Evolutionary conservation across 345 rosid genomes (phyloP).

Genomic region (Populus euphratica): DNA sequence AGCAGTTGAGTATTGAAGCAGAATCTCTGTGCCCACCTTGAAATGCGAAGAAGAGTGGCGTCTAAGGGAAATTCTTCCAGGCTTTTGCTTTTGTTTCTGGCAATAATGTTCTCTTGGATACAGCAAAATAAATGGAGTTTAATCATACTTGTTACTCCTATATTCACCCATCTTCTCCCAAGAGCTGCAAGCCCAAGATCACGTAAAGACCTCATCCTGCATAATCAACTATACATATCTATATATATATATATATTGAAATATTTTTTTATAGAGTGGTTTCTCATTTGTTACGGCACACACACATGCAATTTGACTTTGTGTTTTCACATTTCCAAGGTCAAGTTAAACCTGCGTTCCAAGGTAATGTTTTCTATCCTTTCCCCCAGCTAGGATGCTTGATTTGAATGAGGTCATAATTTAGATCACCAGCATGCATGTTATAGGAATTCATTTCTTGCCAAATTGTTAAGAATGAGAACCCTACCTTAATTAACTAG

Average conservation of each 20-base stretch:
- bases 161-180: neutral
- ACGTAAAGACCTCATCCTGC: too few species aligned
- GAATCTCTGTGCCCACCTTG: neutral
- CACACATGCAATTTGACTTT: too few species aligned
- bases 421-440: neutral
- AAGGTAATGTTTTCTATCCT: neutral
- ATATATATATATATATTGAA: too few species aligned
- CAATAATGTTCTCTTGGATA: neutral
- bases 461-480: neutral
- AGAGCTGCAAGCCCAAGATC: neutral
- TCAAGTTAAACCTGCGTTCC: neutral
- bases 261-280: too few species aligned
- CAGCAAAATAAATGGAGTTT: neutral
- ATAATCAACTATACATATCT: too few species aligned
- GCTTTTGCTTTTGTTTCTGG: neutral
- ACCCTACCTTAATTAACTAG: too few species aligned
- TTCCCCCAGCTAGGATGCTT: neutral
- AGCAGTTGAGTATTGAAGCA: neutral
- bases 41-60: neutral
- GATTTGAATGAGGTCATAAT: neutral
- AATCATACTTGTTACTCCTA: neutral
- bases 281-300: neutral
- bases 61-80: too few species aligned
- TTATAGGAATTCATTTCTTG: too few species aligned
- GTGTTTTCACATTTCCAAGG: neutral